Evolutionary conservation across 768 basidiomycete genomes (phyloP), one percentile per base, ranked within the genome.

Genomic region (Russula earlei): DNA sequence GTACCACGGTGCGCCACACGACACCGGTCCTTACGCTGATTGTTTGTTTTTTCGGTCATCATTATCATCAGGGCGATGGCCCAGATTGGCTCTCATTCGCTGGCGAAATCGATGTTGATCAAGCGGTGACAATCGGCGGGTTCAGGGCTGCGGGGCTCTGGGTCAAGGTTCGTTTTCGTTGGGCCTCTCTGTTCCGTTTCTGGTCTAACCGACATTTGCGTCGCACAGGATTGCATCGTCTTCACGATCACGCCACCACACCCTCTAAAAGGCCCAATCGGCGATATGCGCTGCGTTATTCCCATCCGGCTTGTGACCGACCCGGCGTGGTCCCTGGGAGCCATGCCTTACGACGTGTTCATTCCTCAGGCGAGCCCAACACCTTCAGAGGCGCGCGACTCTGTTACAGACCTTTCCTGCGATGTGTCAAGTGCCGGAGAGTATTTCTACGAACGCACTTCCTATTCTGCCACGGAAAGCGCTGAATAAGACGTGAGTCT

Each of bases 301-400:
- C 84, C 84, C 5, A 69, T 88, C 19, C 77, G 78, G 12, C 70
- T 88, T 10, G 76, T 78, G 6, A 87, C 87, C 5, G 83, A 88
- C 60, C 65, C 49, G 19, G 37, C 73, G 2, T 86, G 77, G 75
- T 72, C 22, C 12, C 42, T 24, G 19, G 33, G 19, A 14, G 4
- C 41, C n/a, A 24, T 14, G 15, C 2, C 68, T 66, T 37, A 71
- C 65, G 59, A 73, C 10, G 31, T 25, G 12, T n/a, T 45, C 17
- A 33, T 54, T 4, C 20, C 25, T 14, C 55, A 33, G n/a, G 56
- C 52, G 60, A 60, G 55, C 10, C 49, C 49, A 12, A 44, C 49
- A 5, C 43, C 36, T 1, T 60, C 59, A 15, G 49, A 52, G 25
- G 45, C 17, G 4, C n/a, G n/a, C n/a, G 22, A 49, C 10, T 7